These are phyloP conservation scores for Claviceps sp. DNA, from an alignment of 2,329 filamentous ascomycete genomes.

Conservation along the genomic window DNA sequence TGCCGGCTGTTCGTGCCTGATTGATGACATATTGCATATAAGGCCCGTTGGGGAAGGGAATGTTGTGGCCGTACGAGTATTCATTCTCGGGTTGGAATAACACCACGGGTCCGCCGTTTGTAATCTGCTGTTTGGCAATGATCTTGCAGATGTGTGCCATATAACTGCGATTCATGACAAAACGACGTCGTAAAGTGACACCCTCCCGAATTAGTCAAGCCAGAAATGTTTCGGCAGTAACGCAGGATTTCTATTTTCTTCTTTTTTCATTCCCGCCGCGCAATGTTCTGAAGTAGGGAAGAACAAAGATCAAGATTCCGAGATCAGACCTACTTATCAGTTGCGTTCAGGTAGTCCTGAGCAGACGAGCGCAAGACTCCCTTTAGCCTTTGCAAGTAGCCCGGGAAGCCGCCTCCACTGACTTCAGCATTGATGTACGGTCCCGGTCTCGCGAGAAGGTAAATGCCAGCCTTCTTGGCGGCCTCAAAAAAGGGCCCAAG, in stretches of 20 bases:
- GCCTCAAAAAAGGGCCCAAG: constrained; percentile 66
- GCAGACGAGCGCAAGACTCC: constrained; percentile 50
- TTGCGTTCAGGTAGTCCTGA: constrained; percentile 49
- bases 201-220: neutral
- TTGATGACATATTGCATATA: constrained; percentile 62
- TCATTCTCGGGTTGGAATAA: constrained; percentile 74
- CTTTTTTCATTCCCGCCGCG: no score
- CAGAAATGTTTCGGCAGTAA: neutral
- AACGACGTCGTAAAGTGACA: neutral
- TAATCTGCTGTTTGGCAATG: constrained; percentile 67
- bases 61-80: constrained; percentile 42
- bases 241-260: neutral
- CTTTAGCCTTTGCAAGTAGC: constrained; percentile 60
- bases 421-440: constrained; percentile 71
- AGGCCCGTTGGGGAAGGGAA: constrained; percentile 47
- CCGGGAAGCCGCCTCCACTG: constrained; percentile 65
- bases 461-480: constrained; percentile 59
- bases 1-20: constrained; percentile 52
- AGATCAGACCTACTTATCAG: constrained; percentile 40
- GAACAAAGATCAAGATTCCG: neutral
- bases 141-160: constrained; percentile 46
- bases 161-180: constrained; percentile 30
- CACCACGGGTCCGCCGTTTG: constrained; percentile 68
- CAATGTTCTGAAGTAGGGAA: neutral
- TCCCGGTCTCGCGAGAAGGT: constrained; percentile 57